phyloP scores from a whole-genome alignment of 2,329 filamentous ascomycete species.

The Sphaerulina musiva region DNA sequence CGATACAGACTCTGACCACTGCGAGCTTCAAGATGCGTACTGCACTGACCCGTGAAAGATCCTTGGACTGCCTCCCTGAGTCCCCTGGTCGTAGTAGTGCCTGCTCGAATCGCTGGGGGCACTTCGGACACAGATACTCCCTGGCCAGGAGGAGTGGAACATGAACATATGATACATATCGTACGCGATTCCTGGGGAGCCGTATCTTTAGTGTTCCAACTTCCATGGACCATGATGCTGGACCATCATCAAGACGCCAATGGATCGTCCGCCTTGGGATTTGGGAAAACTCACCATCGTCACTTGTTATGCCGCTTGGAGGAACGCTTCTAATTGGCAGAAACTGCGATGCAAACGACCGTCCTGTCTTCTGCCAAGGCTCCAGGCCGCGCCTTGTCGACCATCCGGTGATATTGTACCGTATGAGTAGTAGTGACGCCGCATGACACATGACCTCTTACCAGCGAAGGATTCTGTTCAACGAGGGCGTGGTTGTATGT shows the following conservation, averaged over 20 bases:
- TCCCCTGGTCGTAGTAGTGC: too few species aligned
- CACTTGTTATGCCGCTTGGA: neutral
- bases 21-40: neutral
- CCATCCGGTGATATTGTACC: neutral
- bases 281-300: too few species aligned
- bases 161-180: neutral
- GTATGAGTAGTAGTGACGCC: neutral
- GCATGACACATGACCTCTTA: neutral
- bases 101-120: neutral
- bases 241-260: neutral
- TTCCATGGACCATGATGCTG: too few species aligned
- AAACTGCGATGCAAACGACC: neutral
- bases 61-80: neutral
- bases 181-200: neutral
- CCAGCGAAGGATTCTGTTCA: neutral
- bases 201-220: neutral
- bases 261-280: too few species aligned
- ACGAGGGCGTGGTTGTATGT: neutral
- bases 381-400: neutral
- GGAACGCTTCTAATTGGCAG: neutral
- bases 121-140: conserved; percentile 2
- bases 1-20: too few species aligned
- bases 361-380: neutral
- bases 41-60: neutral
- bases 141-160: conserved; percentile 3